phyloP scores from a whole-genome alignment of 257 asterid species.

The Nicotiana tabacum region DNA sequence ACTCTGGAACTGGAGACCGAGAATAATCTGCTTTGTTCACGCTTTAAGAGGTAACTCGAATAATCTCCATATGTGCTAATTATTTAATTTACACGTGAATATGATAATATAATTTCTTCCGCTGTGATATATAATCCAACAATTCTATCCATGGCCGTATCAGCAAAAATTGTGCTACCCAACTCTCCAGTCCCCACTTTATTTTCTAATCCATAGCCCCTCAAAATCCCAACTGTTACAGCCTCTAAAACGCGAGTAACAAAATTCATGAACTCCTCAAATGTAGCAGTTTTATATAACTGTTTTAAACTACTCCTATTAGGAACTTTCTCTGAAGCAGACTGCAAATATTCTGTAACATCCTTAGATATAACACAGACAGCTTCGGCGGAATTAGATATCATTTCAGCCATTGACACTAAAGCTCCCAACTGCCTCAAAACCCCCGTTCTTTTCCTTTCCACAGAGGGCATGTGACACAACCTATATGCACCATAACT shows the following conservation, averaged over 20 bases:
- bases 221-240: slow-evolving; percentile 56
- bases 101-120: no score
- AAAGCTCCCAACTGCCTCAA: slow-evolving; percentile 53
- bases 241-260: slow-evolving; percentile 48
- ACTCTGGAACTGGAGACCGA: no score
- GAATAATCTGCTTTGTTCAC: no score
- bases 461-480: slow-evolving; percentile 66
- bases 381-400: slow-evolving; percentile 70
- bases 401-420: slow-evolving; percentile 64
- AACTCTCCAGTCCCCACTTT: slow-evolving; percentile 33
- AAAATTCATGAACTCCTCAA: slow-evolving; percentile 53
- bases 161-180: slow-evolving; percentile 33
- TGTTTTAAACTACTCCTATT: slow-evolving; percentile 61
- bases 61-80: no score
- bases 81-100: no score
- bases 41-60: no score
- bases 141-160: slow-evolving; percentile 61
- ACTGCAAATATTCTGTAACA: slow-evolving; percentile 68
- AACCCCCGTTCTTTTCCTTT: slow-evolving; percentile 49
- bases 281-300: slow-evolving; percentile 61
- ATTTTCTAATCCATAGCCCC: slow-evolving; percentile 49
- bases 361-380: slow-evolving; percentile 62
- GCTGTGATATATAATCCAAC: no score
- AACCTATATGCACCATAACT: slow-evolving; percentile 68
- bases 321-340: slow-evolving; percentile 82